Percentiles rank a stretch among this genome's conserved stretches.
phyloP scores from a whole-genome alignment of 1,284 basidiomycete species.

The Tremellales sp. region DNA sequence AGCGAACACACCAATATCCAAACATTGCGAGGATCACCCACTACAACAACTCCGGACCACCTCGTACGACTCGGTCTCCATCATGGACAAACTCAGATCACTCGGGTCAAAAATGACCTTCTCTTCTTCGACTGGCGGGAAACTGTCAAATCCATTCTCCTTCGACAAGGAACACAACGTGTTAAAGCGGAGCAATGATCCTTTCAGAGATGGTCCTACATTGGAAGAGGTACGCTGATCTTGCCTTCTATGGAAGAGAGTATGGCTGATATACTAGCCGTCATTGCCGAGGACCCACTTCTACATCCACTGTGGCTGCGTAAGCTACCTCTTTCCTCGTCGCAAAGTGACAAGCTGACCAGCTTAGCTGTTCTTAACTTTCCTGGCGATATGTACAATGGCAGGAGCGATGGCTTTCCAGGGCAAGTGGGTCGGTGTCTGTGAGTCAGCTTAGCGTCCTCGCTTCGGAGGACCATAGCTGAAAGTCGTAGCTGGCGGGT shows the following conservation, averaged over 20 bases:
- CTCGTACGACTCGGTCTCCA: conserved; percentile 1
- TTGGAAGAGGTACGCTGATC: conserved; percentile 27
- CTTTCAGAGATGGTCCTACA: conserved; percentile 31
- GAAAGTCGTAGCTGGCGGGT: conserved; percentile 67
- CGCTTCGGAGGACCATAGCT: conserved; percentile 1
- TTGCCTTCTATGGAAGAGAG: neutral
- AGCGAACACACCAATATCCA: too few species aligned
- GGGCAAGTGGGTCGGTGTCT: conserved; percentile 76
- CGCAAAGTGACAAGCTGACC: conserved; percentile 12
- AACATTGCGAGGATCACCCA: too few species aligned
- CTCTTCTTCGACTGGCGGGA: conserved; percentile 14
- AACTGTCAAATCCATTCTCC: conserved; percentile 30
- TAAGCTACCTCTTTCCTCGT: conserved; percentile 10
- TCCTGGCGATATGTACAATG: conserved; percentile 80
- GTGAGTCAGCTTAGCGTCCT: conserved; percentile 54
- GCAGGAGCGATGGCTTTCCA: conserved; percentile 81
- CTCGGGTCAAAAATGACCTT: conserved; percentile 15
- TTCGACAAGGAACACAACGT: conserved; percentile 23
- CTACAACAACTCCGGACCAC: too few species aligned
- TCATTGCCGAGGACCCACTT: conserved; percentile 21
- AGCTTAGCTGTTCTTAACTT: conserved; percentile 79
- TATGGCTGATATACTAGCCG: conserved; percentile 8
- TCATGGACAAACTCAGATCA: conserved; percentile 32
- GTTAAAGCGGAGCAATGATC: conserved; percentile 17
- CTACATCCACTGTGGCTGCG: conserved; percentile 21